These are phyloP conservation scores for Botrytis hyacinthi DNA, from an alignment of 2,329 filamentous ascomycete species.

Conservation along the genomic window DNA sequence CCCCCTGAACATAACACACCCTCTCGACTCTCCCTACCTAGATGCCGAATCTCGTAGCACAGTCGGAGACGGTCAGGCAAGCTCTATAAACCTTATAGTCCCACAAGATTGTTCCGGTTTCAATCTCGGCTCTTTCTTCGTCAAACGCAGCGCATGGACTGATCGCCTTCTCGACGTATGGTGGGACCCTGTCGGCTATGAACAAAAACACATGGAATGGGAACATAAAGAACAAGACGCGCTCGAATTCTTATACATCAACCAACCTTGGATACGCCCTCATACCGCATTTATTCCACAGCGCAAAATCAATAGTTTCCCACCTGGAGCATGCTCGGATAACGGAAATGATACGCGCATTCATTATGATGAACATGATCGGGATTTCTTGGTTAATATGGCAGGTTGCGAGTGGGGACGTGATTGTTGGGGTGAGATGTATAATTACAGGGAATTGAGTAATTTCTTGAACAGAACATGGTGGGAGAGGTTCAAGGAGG, in stretches of 20 bases:
- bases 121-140: slow-evolving; percentile 94
- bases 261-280: slow-evolving; percentile 88
- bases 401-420: slow-evolving; percentile 95
- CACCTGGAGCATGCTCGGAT: slow-evolving; percentile 81
- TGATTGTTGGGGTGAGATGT: slow-evolving; percentile 98
- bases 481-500: slow-evolving; percentile 76
- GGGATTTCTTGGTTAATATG: slow-evolving; percentile 97
- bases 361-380: slow-evolving; percentile 81
- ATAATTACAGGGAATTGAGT: slow-evolving; percentile 87
- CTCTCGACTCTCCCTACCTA: slow-evolving; percentile 70
- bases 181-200: slow-evolving; percentile 98
- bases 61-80: slow-evolving; percentile 71
- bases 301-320: slow-evolving; percentile 92
- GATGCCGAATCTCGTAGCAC: slow-evolving; percentile 70
- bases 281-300: slow-evolving; percentile 88
- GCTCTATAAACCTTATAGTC: slow-evolving; percentile 83
- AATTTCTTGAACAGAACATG: slow-evolving; percentile 80
- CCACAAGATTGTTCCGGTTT: slow-evolving; percentile 95
- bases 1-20: slow-evolving; percentile 89
- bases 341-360: slow-evolving; percentile 71
- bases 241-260: slow-evolving; percentile 84
- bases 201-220: slow-evolving; percentile 99
- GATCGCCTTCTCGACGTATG: slow-evolving; percentile 90
- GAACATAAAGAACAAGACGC: slow-evolving; percentile 98
- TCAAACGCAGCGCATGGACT: slow-evolving; percentile 81